These are phyloP conservation scores for Closterium sp. DNA, from an alignment of 139 green algal genomes.

Conservation along the genomic window DNA sequence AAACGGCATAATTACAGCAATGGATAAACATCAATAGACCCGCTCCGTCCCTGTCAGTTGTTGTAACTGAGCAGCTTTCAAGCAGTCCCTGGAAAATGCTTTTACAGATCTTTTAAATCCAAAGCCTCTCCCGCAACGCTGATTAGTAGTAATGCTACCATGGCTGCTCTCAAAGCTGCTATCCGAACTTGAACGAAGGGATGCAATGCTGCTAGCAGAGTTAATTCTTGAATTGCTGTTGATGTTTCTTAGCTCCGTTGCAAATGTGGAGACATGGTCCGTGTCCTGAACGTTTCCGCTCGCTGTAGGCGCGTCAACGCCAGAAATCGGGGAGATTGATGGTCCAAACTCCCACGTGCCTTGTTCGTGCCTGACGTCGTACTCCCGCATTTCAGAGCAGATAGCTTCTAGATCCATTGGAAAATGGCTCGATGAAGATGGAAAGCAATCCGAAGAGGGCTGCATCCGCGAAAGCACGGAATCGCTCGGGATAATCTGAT, in stretches of 20 bases:
- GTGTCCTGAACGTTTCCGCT: not conserved
- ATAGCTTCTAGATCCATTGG: not conserved
- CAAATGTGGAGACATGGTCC: not conserved
- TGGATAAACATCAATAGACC: not conserved
- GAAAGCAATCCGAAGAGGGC: not conserved
- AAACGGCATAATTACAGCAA: no score
- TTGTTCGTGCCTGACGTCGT: not conserved
- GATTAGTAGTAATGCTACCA: not conserved
- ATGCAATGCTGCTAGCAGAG: not conserved
- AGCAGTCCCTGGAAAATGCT: not conserved
- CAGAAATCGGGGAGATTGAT: not conserved
- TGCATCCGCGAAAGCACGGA: not conserved
- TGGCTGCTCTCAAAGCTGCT: not conserved
- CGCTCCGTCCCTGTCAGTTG: not conserved
- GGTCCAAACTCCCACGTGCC: not conserved
- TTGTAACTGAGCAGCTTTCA: not conserved
- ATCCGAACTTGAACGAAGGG: not conserved
- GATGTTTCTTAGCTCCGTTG: not conserved
- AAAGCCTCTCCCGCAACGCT: not conserved
- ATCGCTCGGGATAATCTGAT: not conserved
- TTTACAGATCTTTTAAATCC: not conserved
- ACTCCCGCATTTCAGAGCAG: not conserved
- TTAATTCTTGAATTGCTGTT: not conserved
- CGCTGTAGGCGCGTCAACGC: no score
- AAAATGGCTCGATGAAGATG: not conserved